Base-by-base conservation (phyloP, 1,139 yeast genomes). In the Maudiozyma humilis region DNA sequence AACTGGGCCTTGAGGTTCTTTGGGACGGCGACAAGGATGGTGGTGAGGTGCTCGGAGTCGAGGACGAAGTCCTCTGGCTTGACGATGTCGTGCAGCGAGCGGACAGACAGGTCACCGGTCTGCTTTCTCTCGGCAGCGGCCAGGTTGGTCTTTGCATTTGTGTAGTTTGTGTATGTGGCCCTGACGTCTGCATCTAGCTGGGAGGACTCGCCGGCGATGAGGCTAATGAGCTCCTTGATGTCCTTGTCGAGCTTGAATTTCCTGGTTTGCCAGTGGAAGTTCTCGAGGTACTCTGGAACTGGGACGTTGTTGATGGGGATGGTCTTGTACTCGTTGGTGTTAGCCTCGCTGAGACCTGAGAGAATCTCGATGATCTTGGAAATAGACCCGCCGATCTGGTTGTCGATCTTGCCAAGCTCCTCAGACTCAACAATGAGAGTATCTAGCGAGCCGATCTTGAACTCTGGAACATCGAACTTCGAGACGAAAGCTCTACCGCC, bases 381-480 rank as follows among this genome's bases (percentile, higher is more conserved):
- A 29, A 88, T 78, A 6, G 93, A 75, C 13, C 73, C 68, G 42
- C 74, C 76, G 59, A 89, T 73, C 64, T 86, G 94, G 23, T 70
- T 69, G 65, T 91, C 99, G 45, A 82, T 69, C 63, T 87, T 88
- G 40, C 77, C 70, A 49, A 93, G 72, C 60, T 89, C 97, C 57
- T 93, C 98, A 62, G 91, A 80, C 65, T 88, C 91, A 57, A 82
- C 80, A 44, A 91, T 94, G 49, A 91, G 73, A 34, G 89, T 82
- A 66, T 93, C 99, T 60, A 91, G 74, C 2, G 97, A 89, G 31
- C 97, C 97, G 53, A 91, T 86, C 66, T 91, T 93, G 66, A 91
- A 89, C 51, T 75, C 79, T n/a, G 97, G 98, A 43, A 88, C 72
- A 36, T 71, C 69, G 49, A 85, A 76, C 31, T 60, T 54, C 27